These are phyloP conservation scores for Candida berthetii DNA, from an alignment of 805 yeast species.

Conservation along the genomic window DNA sequence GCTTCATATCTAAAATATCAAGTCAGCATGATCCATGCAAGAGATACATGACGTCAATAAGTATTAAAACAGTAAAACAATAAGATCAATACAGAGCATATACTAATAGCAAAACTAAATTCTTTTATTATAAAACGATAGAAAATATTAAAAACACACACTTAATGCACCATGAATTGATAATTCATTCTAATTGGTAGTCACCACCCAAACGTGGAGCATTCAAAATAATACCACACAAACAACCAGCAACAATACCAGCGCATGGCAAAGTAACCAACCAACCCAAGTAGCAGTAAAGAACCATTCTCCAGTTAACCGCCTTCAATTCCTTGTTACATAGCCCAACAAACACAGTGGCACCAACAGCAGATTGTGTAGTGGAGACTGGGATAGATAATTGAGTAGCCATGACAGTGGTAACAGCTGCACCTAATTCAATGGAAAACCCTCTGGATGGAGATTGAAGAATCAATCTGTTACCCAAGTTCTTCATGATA, in stretches of 20 bases:
- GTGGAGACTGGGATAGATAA: conserved; percentile 69
- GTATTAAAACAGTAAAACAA: no score
- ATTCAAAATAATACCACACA: conserved; percentile 56
- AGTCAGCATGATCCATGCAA: no score
- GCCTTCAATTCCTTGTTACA: conserved; percentile 59
- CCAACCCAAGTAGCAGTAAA: conserved; percentile 72
- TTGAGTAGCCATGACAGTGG: conserved; percentile 71
- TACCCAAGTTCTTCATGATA: conserved; percentile 67
- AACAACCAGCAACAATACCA: conserved; percentile 62
- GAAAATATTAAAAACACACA: no score
- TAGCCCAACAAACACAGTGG: conserved; percentile 69
- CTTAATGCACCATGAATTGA: no score
- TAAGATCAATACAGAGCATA: no score
- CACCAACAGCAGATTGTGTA: conserved; percentile 75
- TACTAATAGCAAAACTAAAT: no score
- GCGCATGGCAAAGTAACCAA: conserved; percentile 67
- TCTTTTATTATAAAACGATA: no score
- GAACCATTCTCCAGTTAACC: conserved; percentile 74
- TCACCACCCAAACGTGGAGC: conserved; percentile 46
- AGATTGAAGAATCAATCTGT: conserved; percentile 67
- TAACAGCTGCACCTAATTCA: conserved; percentile 74
- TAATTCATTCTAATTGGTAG: conserved; percentile 13
- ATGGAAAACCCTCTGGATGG: conserved; percentile 75
- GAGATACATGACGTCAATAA: no score
- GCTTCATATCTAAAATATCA: no score